Conservation (phyloP, 169 alveolate genomes). For the Ichthyophthirius multifiliis region DNA sequence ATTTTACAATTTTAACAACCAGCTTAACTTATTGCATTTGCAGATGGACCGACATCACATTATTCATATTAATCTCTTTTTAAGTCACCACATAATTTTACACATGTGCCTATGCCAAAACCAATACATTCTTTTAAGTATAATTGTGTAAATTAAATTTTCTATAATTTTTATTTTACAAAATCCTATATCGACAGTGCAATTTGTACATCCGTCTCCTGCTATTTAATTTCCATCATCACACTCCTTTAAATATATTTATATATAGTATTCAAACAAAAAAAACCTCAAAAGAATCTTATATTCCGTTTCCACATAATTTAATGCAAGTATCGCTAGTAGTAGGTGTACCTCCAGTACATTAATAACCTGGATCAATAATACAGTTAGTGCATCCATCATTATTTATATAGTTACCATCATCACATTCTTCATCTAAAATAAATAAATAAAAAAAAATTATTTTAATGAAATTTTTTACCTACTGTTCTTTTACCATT, state of each 20-base stretch:
- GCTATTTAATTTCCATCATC: constrained; percentile 52
- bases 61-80: constrained; percentile 12
- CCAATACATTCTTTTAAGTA: constrained; percentile 30
- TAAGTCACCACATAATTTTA: constrained; percentile 52
- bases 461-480: not conserved
- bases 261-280: not conserved
- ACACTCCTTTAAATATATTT: constrained; percentile 13
- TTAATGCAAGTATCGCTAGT: constrained; percentile 5
- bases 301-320: constrained; percentile 28
- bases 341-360: constrained; percentile 18
- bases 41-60: constrained; percentile 73
- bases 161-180: constrained; percentile 22
- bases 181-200: constrained; percentile 48
- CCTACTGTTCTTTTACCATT: constrained; percentile 14
- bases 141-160: constrained; percentile 29
- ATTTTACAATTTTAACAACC: constrained; percentile 45
- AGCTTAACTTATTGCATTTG: constrained; percentile 28
- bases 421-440: constrained; percentile 53
- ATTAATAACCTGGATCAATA: constrained; percentile 35
- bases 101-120: constrained; percentile 6
- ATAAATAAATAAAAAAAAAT: not conserved
- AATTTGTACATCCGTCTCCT: constrained; percentile 49
- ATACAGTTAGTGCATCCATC: constrained; percentile 57
- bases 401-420: constrained; percentile 32
- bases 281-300: constrained; percentile 5